Conservation (phyloP, 2,329 filamentous ascomycete genomes). For the Plectosphaerella cucumerina region DNA sequence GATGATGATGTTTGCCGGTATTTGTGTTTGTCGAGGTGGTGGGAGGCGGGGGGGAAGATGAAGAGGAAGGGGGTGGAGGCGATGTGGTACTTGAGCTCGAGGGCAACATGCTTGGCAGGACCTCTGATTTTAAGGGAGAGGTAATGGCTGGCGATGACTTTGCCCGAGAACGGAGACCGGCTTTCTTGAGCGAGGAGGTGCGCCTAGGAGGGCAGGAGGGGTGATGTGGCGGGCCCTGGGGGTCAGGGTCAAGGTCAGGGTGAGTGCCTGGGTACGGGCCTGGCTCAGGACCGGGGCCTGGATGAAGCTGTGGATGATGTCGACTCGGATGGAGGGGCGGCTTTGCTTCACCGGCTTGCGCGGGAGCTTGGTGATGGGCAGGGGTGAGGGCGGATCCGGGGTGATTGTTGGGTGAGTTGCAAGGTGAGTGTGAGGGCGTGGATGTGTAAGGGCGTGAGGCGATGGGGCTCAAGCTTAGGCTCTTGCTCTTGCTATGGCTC, state of each 20-base stretch:
- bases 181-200: neutral
- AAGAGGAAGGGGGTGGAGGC: slow-evolving; percentile 11
- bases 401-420: neutral
- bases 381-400: neutral
- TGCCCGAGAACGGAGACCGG: neutral
- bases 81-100: slow-evolving; percentile 7
- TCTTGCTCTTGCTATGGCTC: too few species aligned
- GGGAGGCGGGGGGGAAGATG: slow-evolving; percentile 21
- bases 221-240: neutral
- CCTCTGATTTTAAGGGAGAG: neutral
- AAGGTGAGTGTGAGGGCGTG: neutral
- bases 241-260: neutral
- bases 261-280: neutral
- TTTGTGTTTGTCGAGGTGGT: too few species aligned
- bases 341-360: neutral
- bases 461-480: too few species aligned
- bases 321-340: too few species aligned
- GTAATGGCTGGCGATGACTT: too few species aligned
- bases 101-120: neutral
- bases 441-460: slow-evolving; percentile 4
- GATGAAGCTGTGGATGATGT: neutral
- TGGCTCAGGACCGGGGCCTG: neutral
- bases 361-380: neutral
- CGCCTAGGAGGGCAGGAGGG: neutral
- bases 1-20: slow-evolving; percentile 9